Percentiles rank a stretch among this genome's conserved stretches.
phyloP scores from a whole-genome alignment of 2,329 filamentous ascomycete genomes.

The Chrysosporium keratinophilum region DNA sequence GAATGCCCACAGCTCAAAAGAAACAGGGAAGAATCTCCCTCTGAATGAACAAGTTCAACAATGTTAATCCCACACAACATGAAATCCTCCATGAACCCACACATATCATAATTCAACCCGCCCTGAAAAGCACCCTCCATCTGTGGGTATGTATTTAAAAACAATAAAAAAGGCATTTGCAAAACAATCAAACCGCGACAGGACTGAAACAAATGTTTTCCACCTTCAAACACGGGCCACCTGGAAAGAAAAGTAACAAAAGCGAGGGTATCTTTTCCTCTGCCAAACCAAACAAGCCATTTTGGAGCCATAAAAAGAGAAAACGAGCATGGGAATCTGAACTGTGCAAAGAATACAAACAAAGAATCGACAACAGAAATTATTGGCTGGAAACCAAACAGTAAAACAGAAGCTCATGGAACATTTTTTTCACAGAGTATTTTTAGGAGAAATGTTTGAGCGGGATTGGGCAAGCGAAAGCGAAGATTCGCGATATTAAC shows the following conservation, averaged over 20 bases:
- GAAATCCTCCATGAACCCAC: background rate
- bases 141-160: background rate
- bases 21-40: conserved; percentile 2
- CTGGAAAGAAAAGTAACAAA: conserved; percentile 2
- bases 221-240: conserved; percentile 1
- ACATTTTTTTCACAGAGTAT: background rate
- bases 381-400: background rate
- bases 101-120: background rate
- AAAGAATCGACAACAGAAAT: background rate
- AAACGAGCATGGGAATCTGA: background rate
- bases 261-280: conserved; percentile 10
- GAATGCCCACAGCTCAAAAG: background rate
- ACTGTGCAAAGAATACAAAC: conserved; percentile 1
- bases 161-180: background rate
- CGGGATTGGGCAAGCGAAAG: background rate
- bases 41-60: background rate
- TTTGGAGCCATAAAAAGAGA: conserved; percentile 1
- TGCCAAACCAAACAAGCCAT: conserved; percentile 7
- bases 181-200: background rate
- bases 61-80: conserved; percentile 7
- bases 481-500: background rate
- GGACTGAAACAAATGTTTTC: background rate
- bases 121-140: background rate
- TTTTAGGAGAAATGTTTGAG: background rate
- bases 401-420: background rate